Conservation (phyloP, 73 alveolate species). For the Durusdinium trenchii region DNA sequence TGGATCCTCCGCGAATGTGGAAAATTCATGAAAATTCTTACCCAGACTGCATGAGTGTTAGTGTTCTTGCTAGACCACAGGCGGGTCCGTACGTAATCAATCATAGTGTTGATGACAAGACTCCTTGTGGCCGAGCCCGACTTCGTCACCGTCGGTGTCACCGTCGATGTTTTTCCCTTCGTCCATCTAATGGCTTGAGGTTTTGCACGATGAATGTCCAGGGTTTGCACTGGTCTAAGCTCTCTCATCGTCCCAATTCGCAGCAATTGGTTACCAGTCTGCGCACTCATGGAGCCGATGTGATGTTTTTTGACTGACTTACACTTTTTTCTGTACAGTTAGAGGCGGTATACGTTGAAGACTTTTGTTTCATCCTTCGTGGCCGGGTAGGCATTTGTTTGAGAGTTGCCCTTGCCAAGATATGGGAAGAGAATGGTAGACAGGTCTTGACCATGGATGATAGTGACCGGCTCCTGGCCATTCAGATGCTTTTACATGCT, state of each 20-base stretch:
- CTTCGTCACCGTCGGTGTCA: no score
- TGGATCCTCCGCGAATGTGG: no score
- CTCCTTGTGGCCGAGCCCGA: no score
- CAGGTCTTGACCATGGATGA: not conserved
- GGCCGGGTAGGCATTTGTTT: not conserved
- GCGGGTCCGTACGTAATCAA: no score
- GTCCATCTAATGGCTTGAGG: not conserved
- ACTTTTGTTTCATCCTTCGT: not conserved
- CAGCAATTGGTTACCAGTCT: not conserved
- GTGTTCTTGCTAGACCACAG: no score
- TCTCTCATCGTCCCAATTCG: not conserved
- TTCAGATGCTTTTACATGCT: not conserved
- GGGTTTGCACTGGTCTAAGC: not conserved
- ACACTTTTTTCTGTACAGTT: not conserved
- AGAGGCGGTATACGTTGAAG: not conserved
- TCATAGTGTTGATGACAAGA: no score
- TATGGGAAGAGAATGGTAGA: not conserved
- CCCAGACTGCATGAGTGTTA: no score
- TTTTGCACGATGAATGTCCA: not conserved
- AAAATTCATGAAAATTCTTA: no score
- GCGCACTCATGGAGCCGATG: not conserved
- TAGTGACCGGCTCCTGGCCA: not conserved
- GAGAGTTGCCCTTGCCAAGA: not conserved
- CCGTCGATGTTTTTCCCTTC: not conserved
- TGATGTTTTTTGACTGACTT: not conserved